Conservation (phyloP, 1,284 basidiomycete species). For the Cystobasidiaceae sp. region DNA sequence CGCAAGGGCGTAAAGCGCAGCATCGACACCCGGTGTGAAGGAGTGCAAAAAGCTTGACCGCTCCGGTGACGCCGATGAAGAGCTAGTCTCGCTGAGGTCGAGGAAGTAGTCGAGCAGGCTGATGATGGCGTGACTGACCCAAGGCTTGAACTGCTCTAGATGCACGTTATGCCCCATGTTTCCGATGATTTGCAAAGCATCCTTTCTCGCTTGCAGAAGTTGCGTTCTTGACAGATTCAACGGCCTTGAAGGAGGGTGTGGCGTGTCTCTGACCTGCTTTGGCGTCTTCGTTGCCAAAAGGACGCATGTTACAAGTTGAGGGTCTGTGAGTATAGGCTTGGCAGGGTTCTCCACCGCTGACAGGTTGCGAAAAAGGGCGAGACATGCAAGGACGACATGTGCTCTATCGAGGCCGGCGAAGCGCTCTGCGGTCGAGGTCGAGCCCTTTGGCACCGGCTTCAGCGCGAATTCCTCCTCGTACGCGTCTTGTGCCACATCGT, state of each 20-base stretch:
- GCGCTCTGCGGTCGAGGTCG: slow-evolving; percentile 22
- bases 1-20: slow-evolving; percentile 77
- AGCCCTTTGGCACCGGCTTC: neutral
- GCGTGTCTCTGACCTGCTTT: slow-evolving; percentile 48
- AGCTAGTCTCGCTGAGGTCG: slow-evolving; percentile 33
- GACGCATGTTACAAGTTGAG: slow-evolving; percentile 63
- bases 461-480: slow-evolving; percentile 14
- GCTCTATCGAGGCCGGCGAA: slow-evolving; percentile 58
- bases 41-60: neutral
- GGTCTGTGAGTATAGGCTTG: slow-evolving; percentile 61
- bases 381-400: slow-evolving; percentile 63
- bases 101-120: slow-evolving; percentile 37
- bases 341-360: slow-evolving; percentile 68
- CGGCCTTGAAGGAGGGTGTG: slow-evolving; percentile 41
- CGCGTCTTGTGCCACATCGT: neutral
- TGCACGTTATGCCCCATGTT: slow-evolving; percentile 59
- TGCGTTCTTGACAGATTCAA: slow-evolving; percentile 62
- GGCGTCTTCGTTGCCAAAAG: slow-evolving; percentile 53
- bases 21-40: slow-evolving; percentile 59
- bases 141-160: slow-evolving; percentile 43
- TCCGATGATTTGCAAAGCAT: slow-evolving; percentile 66
- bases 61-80: slow-evolving; percentile 26
- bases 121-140: slow-evolving; percentile 26
- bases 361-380: slow-evolving; percentile 83
- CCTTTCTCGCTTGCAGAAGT: slow-evolving; percentile 68